These are phyloP conservation scores for Gossypium longicalyx DNA, from an alignment of 345 rosid genomes.

Conservation along the genomic window DNA sequence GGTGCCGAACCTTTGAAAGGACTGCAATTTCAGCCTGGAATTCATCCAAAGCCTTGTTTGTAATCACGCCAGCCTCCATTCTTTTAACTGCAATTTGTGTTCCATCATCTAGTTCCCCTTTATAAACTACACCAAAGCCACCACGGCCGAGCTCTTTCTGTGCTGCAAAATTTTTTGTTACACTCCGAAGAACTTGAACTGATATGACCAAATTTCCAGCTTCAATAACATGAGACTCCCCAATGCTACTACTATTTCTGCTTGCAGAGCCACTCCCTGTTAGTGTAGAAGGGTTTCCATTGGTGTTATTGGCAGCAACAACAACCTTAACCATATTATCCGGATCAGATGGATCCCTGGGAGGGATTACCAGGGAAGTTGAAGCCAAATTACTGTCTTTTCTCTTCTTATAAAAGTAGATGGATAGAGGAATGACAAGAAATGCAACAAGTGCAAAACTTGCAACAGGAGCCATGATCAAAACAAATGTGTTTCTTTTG, in stretches of 20 bases:
- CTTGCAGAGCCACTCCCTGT: conserved; percentile 50
- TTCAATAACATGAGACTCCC: conserved; percentile 62
- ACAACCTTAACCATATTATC: conserved; percentile 53
- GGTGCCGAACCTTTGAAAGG: conserved; percentile 69
- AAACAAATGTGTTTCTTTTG: conserved; percentile 29
- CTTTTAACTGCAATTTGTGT: conserved; percentile 72
- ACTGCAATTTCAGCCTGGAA: conserved; percentile 73
- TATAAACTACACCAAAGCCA: conserved; percentile 75
- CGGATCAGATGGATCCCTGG: conserved; percentile 56
- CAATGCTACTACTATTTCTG: conserved; percentile 37
- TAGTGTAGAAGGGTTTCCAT: conserved; percentile 39
- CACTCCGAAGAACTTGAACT: conserved; percentile 68
- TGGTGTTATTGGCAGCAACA: conserved; percentile 41
- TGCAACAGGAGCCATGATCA: conserved; percentile 47
- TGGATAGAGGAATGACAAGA: conserved; percentile 38
- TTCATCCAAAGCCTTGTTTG: conserved; percentile 58
- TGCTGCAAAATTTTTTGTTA: conserved; percentile 57
- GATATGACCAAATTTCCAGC: conserved; percentile 66
- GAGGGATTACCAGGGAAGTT: conserved; percentile 56
- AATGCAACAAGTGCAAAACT: conserved; percentile 38
- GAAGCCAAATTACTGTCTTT: conserved; percentile 29
- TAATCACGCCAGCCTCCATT: conserved; percentile 66
- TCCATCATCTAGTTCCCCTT: conserved; percentile 67
- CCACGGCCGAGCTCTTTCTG: conserved; percentile 76
- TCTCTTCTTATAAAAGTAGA: conserved; percentile 45